A percentile compares a stretch with the other conserved stretches of the same genome.
These are phyloP conservation scores for Hymenoscyphus infarciens DNA, from an alignment of 2,329 filamentous ascomycete species.

Conservation along the genomic window DNA sequence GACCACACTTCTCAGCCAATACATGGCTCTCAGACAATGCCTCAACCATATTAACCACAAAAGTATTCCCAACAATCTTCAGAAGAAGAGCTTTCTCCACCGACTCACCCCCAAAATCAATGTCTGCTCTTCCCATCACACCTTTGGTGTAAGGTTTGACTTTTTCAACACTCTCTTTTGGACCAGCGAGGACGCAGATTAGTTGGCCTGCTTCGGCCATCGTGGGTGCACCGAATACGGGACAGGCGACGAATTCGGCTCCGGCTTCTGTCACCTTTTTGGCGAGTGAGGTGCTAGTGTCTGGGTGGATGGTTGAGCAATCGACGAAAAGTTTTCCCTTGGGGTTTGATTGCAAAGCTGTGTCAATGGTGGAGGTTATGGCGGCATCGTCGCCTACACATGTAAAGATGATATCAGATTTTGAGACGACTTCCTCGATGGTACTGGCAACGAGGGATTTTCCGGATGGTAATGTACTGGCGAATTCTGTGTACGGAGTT, in stretches of 20 bases:
- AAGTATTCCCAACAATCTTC: conserved; percentile 77
- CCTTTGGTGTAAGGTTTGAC: conserved; percentile 69
- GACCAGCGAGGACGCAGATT: conserved; percentile 69
- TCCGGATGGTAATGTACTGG: conserved; percentile 53
- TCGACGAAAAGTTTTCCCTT: conserved; percentile 78
- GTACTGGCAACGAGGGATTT: conserved; percentile 62
- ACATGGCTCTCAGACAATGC: conserved; percentile 74
- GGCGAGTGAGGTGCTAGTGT: conserved; percentile 67
- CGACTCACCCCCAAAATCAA: conserved; percentile 68
- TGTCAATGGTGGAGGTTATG: conserved; percentile 58
- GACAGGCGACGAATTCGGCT: conserved; percentile 70
- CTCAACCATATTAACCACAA: conserved; percentile 71
- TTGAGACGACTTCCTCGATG: conserved; percentile 61
- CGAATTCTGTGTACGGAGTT: conserved; percentile 49
- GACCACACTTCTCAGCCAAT: conserved; percentile 74
- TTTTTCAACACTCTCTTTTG: conserved; percentile 54
- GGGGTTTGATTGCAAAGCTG: conserved; percentile 54
- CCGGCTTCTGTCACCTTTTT: conserved; percentile 54
- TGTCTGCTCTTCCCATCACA: conserved; percentile 64
- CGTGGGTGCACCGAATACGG: conserved; percentile 67
- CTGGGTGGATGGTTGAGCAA: conserved; percentile 83
- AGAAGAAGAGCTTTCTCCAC: conserved; percentile 69
- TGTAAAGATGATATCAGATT: conserved; percentile 75
- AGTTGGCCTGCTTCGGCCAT: conserved; percentile 69
- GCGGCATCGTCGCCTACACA: conserved; percentile 77